A percentile compares a stretch with the other conserved stretches of the same genome.
phyloP scores from a whole-genome alignment of 805 yeast species.

The Candida odintsovae region DNA sequence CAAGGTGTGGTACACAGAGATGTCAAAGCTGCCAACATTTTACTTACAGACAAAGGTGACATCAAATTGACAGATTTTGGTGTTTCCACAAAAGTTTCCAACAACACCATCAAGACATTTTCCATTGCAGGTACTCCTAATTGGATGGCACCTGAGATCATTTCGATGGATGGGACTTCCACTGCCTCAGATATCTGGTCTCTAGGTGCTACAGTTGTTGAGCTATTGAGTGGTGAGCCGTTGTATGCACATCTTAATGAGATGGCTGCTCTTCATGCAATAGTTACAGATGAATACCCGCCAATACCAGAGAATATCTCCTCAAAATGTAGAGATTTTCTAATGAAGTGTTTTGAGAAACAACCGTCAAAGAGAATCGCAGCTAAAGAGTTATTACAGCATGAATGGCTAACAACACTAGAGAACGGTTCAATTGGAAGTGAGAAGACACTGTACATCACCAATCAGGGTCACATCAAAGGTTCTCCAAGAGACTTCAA shows the following conservation, averaged over 20 bases:
- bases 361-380: slow-evolving; percentile 54
- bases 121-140: slow-evolving; percentile 83
- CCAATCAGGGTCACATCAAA: background rate
- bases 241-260: slow-evolving; percentile 76
- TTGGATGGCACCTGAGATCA: slow-evolving; percentile 99
- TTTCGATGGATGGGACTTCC: slow-evolving; percentile 77
- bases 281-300: slow-evolving; percentile 70
- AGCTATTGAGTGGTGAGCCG: slow-evolving; percentile 78
- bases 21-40: slow-evolving; percentile 73
- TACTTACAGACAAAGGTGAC: slow-evolving; percentile 58
- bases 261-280: slow-evolving; percentile 78
- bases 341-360: slow-evolving; percentile 64
- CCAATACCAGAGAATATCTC: slow-evolving; percentile 54
- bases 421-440: background rate
- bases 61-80: slow-evolving; percentile 75
- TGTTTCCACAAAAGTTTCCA: slow-evolving; percentile 65
- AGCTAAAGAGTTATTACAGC: slow-evolving; percentile 50
- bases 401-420: slow-evolving; percentile 49
- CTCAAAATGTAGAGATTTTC: slow-evolving; percentile 45
- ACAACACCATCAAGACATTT: slow-evolving; percentile 42
- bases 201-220: slow-evolving; percentile 90
- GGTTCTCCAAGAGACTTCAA: slow-evolving; percentile 7
- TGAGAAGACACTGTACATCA: background rate
- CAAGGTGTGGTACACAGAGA: slow-evolving; percentile 68
- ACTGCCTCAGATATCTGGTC: slow-evolving; percentile 92